phyloP scores from a whole-genome alignment of 257 asterid genomes.

The Solanum pennellii region DNA sequence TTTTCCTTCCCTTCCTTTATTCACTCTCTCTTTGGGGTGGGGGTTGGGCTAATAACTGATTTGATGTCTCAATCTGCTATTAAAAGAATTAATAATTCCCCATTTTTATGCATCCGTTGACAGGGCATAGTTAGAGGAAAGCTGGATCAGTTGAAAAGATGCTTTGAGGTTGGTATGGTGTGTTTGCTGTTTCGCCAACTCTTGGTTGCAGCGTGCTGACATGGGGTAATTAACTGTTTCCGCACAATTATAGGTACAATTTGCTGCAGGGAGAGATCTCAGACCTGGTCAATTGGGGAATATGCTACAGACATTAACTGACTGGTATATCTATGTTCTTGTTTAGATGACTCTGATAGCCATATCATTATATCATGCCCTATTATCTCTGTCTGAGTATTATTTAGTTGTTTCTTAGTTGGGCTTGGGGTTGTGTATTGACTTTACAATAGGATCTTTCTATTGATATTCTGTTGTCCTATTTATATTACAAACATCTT shows the following conservation, averaged over 20 bases:
- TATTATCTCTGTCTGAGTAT: background rate
- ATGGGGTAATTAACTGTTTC: background rate
- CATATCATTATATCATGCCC: background rate
- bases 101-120: slow-evolving; percentile 1
- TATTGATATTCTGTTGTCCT: background rate
- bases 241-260: slow-evolving; percentile 63
- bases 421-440: background rate
- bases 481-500: background rate
- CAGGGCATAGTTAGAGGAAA: slow-evolving; percentile 98
- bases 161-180: slow-evolving; percentile 68
- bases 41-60: background rate
- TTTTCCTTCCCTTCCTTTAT: background rate
- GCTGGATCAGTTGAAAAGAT: slow-evolving; percentile 93
- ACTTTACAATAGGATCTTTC: background rate
- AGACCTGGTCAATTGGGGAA: slow-evolving; percentile 81
- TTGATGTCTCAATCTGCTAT: background rate
- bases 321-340: slow-evolving; percentile 40
- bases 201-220: background rate
- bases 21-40: background rate
- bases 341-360: background rate
- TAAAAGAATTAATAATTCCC: background rate
- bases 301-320: slow-evolving; percentile 58
- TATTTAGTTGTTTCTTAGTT: background rate
- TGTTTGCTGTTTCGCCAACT: background rate
- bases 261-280: slow-evolving; percentile 99